Conservation (phyloP, 768 basidiomycete species). For the Panellus pusillus region DNA sequence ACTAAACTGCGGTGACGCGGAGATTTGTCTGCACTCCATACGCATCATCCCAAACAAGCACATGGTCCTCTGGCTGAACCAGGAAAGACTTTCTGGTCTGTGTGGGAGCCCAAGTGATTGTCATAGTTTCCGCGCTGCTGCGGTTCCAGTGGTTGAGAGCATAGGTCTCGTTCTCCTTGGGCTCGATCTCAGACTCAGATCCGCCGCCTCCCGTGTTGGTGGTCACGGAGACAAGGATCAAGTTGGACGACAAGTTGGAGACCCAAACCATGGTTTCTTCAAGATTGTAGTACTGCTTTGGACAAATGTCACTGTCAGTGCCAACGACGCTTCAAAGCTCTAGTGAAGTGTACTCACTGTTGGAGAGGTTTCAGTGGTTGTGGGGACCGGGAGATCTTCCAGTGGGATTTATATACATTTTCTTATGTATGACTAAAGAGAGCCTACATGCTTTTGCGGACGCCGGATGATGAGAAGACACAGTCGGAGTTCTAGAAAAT, state of each 20-base stretch:
- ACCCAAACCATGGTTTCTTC: constrained; percentile 11
- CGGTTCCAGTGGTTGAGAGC: neutral
- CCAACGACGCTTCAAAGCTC: too few species aligned
- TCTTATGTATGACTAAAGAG: too few species aligned
- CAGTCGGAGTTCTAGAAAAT: too few species aligned
- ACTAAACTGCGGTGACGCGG: neutral
- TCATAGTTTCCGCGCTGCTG: neutral
- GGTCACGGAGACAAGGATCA: constrained; percentile 3
- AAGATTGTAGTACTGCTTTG: too few species aligned
- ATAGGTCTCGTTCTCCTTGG: constrained; percentile 3
- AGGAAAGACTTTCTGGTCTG: neutral
- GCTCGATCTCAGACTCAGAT: neutral
- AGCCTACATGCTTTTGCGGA: too few species aligned
- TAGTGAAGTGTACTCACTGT: too few species aligned
- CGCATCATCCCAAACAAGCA: constrained; percentile 6
- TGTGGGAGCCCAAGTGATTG: neutral
- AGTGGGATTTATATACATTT: too few species aligned
- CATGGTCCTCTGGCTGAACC: neutral
- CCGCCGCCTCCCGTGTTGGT: neutral
- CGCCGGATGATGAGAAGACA: too few species aligned
- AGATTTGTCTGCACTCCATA: neutral
- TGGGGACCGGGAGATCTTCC: too few species aligned
- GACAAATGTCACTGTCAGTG: too few species aligned
- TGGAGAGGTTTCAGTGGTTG: too few species aligned
- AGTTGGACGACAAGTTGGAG: constrained; percentile 3